Evolutionary conservation across 208 protist species (phyloP), one percentile per base, ranked within the genome.

Genomic region (Leishmania tarentolae): DNA sequence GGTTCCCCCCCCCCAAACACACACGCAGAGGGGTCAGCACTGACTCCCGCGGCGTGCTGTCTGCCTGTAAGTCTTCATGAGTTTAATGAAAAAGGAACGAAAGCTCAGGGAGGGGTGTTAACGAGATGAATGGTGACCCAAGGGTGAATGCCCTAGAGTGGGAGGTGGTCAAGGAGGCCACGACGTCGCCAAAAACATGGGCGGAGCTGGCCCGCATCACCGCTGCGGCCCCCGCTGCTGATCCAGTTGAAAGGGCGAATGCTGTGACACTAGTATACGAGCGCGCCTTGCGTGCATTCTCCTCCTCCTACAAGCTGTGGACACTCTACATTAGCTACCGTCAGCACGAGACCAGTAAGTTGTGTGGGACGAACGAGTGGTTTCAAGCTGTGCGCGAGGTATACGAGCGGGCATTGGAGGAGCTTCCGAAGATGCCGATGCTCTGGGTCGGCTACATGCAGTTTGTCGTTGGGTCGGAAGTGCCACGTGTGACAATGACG

Each of bases 251-350:
- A 24, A 78, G 90, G 61, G 86, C 88, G 40, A 96, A 96, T 70
- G 89, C 90, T 19, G 86, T 93, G 7, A 92, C 90, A 68, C 76
- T 93, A 46, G 85, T 88, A 21, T 97, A 92, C 79, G 94, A 97
- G 77, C 90, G 94, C 19, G 91, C 92, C 2, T 47, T 96, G 19
- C 86, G 92, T 9, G 90, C 88, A 5, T 89, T 94, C 37, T 85
- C 90, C 24, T 89, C 88, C 28, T 97, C 94, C 13, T 97, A 95
- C 83, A 97, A 96, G 79, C 84, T 97, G 19, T 97, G 94, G 93
- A 85, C 72, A 77, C 80, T 78, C 42, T 97, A 97, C 71, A 86
- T 96, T 63, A 53, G 76, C 37, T 94, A 92, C 68, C 81, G 94
- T 40, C 76, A 82, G n/a, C 82, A 88, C 2, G 79, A 94, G 8